A percentile compares a stretch with the other conserved stretches of the same genome.
These are phyloP conservation scores for Collybia mongolica DNA, from an alignment of 768 basidiomycete species.

Conservation along the genomic window DNA sequence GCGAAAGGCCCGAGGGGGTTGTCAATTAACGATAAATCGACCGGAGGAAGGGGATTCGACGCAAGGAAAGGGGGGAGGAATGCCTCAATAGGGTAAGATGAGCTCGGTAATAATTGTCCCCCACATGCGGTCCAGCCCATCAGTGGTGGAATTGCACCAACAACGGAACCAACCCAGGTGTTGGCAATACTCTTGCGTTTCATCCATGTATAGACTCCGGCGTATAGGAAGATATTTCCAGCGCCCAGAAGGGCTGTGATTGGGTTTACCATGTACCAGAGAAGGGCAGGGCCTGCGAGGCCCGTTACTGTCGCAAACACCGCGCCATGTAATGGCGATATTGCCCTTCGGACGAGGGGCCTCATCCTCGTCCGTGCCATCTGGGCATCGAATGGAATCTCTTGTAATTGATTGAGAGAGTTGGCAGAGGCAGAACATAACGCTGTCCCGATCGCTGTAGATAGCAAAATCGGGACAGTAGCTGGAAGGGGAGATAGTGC, in stretches of 20 bases:
- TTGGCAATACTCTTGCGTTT: constrained; percentile 82
- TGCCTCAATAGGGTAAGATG: constrained; percentile 53
- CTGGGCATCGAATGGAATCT: constrained; percentile 95
- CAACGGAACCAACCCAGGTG: constrained; percentile 93
- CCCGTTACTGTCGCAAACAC: constrained; percentile 79
- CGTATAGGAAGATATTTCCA: constrained; percentile 86
- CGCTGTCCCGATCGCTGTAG: constrained; percentile 85
- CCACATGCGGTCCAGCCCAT: constrained; percentile 99
- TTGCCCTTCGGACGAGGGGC: constrained; percentile 82
- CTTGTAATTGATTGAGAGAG: constrained; percentile 91
- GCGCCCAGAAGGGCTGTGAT: constrained; percentile 82
- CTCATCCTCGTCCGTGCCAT: constrained; percentile 89
- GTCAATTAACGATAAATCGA: constrained; percentile 57
- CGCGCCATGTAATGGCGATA: constrained; percentile 82
- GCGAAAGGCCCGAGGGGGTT: constrained; percentile 82
- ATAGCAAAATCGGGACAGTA: constrained; percentile 79
- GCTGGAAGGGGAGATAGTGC: constrained; percentile 89
- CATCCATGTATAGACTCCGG: constrained; percentile 88
- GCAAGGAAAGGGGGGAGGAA: constrained; percentile 65
- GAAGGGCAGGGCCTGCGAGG: constrained; percentile 69
- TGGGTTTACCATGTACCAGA: constrained; percentile 84
- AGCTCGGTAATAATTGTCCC: constrained; percentile 67
- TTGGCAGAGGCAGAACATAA: constrained; percentile 94
- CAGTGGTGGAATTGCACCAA: constrained; percentile 89
- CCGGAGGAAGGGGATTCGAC: constrained; percentile 22